phyloP scores from a whole-genome alignment of 2,329 filamentous ascomycete genomes.

The Xylariaceae sp. region DNA sequence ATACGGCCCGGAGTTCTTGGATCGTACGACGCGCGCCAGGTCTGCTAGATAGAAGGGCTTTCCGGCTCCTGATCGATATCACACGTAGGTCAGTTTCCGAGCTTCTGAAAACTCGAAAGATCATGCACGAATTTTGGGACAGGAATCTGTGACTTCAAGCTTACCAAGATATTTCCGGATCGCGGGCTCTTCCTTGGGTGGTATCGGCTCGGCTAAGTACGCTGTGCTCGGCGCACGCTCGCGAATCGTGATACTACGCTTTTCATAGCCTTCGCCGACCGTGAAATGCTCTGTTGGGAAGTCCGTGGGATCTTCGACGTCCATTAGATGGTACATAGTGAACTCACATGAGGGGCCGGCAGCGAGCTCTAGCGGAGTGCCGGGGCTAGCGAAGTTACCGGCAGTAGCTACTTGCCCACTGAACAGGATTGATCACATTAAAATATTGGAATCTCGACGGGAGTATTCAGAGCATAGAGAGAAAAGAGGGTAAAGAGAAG shows the following conservation, averaged over 20 bases:
- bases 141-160: no score
- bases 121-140: neutral
- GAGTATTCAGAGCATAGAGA: no score
- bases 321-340: constrained; percentile 37
- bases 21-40: constrained; percentile 31
- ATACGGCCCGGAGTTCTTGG: constrained; percentile 40
- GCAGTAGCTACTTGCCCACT: constrained; percentile 34
- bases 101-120: neutral
- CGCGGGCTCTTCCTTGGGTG: no score
- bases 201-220: no score
- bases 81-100: neutral
- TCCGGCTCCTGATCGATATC: neutral
- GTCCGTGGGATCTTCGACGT: constrained; percentile 3
- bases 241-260: neutral
- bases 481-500: no score
- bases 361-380: constrained; percentile 29
- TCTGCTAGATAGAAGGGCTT: constrained; percentile 27
- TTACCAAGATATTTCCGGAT: no score
- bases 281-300: constrained; percentile 2
- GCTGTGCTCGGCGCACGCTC: no score
- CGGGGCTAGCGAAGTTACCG: constrained; percentile 35
- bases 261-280: constrained; percentile 3
- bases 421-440: no score
- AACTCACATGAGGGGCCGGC: constrained; percentile 29
- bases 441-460: no score